A percentile compares a stretch with the other conserved stretches of the same genome.
Conservation (phyloP, 2,329 filamentous ascomycete species). For the Exserohilum rostratum region DNA sequence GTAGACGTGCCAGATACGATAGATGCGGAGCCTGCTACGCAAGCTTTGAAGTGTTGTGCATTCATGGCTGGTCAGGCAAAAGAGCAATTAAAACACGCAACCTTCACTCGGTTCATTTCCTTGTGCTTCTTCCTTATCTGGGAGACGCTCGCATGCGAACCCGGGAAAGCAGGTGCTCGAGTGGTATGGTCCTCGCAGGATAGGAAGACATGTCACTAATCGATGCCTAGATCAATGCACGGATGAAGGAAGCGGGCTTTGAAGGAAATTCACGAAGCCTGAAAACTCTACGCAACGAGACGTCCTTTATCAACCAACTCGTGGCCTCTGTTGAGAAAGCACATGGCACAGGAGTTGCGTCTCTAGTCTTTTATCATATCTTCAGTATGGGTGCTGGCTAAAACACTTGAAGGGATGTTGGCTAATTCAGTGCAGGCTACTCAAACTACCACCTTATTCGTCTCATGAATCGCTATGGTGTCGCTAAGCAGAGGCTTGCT, state of each 20-base stretch:
- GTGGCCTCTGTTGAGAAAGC: background rate
- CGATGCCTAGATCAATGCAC: background rate
- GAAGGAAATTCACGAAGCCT: background rate
- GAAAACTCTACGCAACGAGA: background rate
- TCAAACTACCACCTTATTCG: constrained; percentile 1
- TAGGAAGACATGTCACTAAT: background rate
- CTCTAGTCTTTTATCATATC: background rate
- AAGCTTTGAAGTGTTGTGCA: background rate
- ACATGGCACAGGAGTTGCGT: background rate
- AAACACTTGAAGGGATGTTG: background rate
- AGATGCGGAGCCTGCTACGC: background rate
- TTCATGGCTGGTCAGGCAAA: background rate
- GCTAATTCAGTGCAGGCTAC: background rate
- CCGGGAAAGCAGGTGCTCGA: background rate
- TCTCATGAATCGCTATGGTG: background rate
- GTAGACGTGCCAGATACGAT: background rate
- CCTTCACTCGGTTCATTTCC: background rate
- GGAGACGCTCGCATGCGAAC: background rate
- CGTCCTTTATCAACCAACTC: background rate
- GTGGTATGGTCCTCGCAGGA: background rate
- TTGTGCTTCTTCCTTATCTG: constrained; percentile 2
- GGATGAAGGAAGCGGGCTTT: background rate
- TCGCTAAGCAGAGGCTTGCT: background rate
- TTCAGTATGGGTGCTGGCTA: background rate
- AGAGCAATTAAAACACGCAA: background rate